These are phyloP conservation scores for Penicillium maclennaniae DNA, from an alignment of 495 filamentous ascomycete species.

Conservation along the genomic window DNA sequence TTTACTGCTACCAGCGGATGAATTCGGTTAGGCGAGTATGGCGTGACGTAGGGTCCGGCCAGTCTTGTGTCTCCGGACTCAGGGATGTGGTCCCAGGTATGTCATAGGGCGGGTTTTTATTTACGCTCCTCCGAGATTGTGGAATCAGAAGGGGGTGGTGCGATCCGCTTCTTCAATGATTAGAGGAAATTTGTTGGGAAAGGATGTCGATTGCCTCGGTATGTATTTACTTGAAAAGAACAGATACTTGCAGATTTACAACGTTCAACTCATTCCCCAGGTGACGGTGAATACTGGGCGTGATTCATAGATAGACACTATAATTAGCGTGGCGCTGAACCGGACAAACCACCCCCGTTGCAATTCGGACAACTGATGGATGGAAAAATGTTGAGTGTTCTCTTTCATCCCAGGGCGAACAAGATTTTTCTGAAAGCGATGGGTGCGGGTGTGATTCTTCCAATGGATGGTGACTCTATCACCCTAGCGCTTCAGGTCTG, in stretches of 20 bases:
- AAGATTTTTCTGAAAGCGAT: too few species aligned
- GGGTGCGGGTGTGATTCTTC: not conserved
- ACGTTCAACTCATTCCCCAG: too few species aligned
- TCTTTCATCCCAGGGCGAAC: not conserved
- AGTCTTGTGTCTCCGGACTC: not conserved
- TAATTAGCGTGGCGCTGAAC: not conserved
- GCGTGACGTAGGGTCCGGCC: not conserved
- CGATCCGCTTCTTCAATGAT: too few species aligned
- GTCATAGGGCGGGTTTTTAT: too few species aligned
- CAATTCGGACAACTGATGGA: not conserved
- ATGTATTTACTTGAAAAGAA: not conserved
- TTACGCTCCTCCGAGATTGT: too few species aligned
- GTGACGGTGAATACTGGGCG: too few species aligned
- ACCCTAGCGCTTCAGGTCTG: not conserved
- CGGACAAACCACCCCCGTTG: not conserved
- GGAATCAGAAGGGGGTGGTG: too few species aligned
- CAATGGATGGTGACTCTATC: not conserved
- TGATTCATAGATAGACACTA: not conserved
- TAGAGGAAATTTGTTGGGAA: too few species aligned
- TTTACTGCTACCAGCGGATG: not conserved
- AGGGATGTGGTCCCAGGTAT: too few species aligned
- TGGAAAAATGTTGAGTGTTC: not conserved
- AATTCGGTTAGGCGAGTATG: not conserved
- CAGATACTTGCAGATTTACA: too few species aligned
- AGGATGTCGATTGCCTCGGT: not conserved